Conservation (phyloP, 352 stramenopile species). For the Globisporangium cystogenes region DNA sequence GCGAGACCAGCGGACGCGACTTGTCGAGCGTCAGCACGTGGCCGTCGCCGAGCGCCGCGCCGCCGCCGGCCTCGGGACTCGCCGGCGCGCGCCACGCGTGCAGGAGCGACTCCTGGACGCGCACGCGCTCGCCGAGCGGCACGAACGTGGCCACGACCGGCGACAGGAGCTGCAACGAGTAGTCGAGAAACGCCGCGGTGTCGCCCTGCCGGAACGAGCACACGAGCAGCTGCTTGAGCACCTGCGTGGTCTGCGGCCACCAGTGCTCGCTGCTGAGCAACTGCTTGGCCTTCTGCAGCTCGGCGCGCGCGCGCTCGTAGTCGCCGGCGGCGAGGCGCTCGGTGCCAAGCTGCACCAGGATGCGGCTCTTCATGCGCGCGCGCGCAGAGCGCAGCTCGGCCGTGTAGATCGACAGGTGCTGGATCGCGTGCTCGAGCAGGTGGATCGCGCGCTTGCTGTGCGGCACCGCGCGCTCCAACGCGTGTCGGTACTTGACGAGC, state of each 20-base stretch:
- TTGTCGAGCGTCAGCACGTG: conserved; percentile 50
- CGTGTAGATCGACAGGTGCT: conserved; percentile 64
- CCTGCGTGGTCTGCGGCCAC: conserved; percentile 66
- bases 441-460: conserved; percentile 73
- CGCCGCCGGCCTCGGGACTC: conserved; percentile 7
- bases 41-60: conserved; percentile 32
- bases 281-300: conserved; percentile 67
- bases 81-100: conserved; percentile 52
- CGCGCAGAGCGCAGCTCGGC: conserved; percentile 59
- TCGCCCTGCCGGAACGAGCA: conserved; percentile 75
- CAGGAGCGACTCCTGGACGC: conserved; percentile 56
- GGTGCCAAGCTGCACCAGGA: conserved; percentile 66
- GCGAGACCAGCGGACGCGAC: conserved; percentile 40
- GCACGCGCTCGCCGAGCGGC: conserved; percentile 38
- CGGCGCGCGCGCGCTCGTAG: conserved; percentile 52
- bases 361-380: conserved; percentile 65
- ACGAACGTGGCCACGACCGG: conserved; percentile 71
- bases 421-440: conserved; percentile 69
- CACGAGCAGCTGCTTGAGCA: conserved; percentile 67
- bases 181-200: conserved; percentile 70
- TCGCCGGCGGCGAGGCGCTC: conserved; percentile 69
- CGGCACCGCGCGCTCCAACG: conserved; percentile 46
- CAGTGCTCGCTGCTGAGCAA: conserved; percentile 60
- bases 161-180: conserved; percentile 70
- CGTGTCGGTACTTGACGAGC: conserved; percentile 63